A percentile compares a stretch with the other conserved stretches of the same genome.
phyloP scores from a whole-genome alignment of 176 grass and related monocot genomes.

The Chrysopogon serrulatus region DNA sequence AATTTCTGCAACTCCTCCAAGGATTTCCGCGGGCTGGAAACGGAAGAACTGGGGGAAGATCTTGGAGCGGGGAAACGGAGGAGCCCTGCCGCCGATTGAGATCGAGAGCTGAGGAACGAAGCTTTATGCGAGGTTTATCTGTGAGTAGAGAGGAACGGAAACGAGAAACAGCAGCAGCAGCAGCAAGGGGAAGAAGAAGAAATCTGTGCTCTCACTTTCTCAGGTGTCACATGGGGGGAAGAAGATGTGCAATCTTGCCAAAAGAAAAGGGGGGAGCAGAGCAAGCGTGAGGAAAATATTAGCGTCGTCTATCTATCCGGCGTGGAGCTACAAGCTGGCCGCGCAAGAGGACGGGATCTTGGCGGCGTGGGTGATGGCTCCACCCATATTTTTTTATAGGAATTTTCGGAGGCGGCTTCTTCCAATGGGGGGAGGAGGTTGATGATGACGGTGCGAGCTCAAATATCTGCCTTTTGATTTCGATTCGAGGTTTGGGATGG shows the following conservation, averaged over 20 bases:
- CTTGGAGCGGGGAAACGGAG: neutral
- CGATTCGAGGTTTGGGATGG: neutral
- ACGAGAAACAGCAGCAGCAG: neutral
- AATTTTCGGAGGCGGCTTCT: constrained; percentile 13
- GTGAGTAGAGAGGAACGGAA: neutral
- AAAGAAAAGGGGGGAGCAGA: neutral
- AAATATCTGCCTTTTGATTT: constrained; percentile 5
- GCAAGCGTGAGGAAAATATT: neutral
- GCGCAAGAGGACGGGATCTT: constrained; percentile 46
- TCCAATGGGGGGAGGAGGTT: constrained; percentile 15
- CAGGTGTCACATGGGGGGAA: constrained; percentile 39
- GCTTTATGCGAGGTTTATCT: constrained; percentile 66
- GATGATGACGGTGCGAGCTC: constrained; percentile 1
- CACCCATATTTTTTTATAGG: constrained; percentile 26
- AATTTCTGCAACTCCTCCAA: neutral
- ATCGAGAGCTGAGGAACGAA: constrained; percentile 6
- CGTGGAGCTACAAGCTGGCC: constrained; percentile 34
- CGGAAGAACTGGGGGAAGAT: constrained; percentile 21
- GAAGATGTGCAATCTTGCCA: constrained; percentile 28
- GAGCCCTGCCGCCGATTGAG: neutral
- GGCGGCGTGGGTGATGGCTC: constrained; percentile 33
- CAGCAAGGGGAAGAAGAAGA: neutral
- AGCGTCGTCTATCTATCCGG: constrained; percentile 13
- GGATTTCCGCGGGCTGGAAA: constrained; percentile 15
- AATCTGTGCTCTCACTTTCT: constrained; percentile 43